Conservation (phyloP, 2,329 filamentous ascomycete genomes). For the Cladophialophora exuberans region DNA sequence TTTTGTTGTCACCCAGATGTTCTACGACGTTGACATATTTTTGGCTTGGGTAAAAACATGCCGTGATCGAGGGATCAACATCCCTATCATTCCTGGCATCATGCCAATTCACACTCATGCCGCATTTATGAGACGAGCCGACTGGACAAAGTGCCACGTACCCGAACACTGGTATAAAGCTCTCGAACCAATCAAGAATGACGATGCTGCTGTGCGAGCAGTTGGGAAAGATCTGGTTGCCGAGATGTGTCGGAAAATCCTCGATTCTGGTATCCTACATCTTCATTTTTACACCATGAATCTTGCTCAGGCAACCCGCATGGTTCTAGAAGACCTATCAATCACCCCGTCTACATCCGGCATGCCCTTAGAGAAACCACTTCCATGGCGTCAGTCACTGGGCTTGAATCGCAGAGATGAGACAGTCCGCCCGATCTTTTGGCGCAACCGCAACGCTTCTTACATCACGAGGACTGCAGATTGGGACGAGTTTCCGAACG, state of each 20-base stretch:
- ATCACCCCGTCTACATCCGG: constrained; percentile 73
- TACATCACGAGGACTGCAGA: constrained; percentile 95
- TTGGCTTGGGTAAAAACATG: constrained; percentile 86
- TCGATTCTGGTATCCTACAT: constrained; percentile 80
- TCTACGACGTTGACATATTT: constrained; percentile 97
- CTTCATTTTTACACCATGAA: constrained; percentile 99
- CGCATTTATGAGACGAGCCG: constrained; percentile 85
- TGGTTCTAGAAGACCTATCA: constrained; percentile 88
- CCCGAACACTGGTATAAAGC: constrained; percentile 79
- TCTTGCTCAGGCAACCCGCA: constrained; percentile 86
- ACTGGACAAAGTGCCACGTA: constrained; percentile 86
- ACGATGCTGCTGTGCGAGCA: constrained; percentile 88
- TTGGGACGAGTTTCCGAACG: constrained; percentile 99
- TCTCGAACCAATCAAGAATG: constrained; percentile 93
- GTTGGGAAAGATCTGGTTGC: constrained; percentile 86
- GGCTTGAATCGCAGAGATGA: constrained; percentile 85
- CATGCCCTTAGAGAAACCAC: constrained; percentile 80
- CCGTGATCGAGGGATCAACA: constrained; percentile 77
- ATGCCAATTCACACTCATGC: constrained; percentile 96
- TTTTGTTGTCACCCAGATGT: constrained; percentile 99
- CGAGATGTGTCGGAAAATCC: constrained; percentile 84
- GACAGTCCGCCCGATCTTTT: constrained; percentile 97
- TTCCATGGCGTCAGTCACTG: constrained; percentile 95
- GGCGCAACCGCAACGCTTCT: constrained; percentile 94
- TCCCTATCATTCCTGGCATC: constrained; percentile 84